Percentiles rank a stretch among this genome's conserved stretches.
These are phyloP conservation scores for Tillandsia fasciculata DNA, from an alignment of 176 grass and related monocot species.

Conservation along the genomic window DNA sequence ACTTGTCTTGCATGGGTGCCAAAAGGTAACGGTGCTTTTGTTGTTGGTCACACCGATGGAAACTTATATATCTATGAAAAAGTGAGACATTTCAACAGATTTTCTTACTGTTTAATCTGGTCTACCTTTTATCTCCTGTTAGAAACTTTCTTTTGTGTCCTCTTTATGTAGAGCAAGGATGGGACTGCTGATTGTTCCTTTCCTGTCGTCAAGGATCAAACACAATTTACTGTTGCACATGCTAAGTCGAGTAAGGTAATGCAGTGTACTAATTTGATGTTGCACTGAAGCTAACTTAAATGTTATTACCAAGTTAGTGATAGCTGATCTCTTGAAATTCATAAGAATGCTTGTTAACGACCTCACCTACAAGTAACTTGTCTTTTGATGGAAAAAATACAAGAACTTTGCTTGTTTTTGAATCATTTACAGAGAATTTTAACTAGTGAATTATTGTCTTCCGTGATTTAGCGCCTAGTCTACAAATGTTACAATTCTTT, in stretches of 20 bases:
- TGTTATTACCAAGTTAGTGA: background rate
- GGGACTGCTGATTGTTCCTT: conserved; percentile 84
- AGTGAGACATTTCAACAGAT: conserved; percentile 36
- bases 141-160: conserved; percentile 20
- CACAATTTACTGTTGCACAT: conserved; percentile 71
- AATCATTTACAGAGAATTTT: too few relatives aligned
- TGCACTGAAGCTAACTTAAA: conserved; percentile 1
- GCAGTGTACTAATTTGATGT: conserved; percentile 12
- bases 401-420: too few relatives aligned
- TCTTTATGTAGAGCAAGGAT: conserved; percentile 67
- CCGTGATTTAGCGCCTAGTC: too few relatives aligned
- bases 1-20: conserved; percentile 83
- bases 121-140: conserved; percentile 10
- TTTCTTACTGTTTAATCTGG: conserved; percentile 10
- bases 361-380: too few relatives aligned
- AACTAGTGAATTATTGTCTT: too few relatives aligned
- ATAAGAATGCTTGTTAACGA: too few relatives aligned
- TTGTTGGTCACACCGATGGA: conserved; percentile 84
- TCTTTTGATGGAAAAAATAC: too few relatives aligned
- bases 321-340: background rate
- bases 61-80: conserved; percentile 97
- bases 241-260: conserved; percentile 89
- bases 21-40: conserved; percentile 63
- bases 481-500: too few relatives aligned
- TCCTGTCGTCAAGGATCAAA: conserved; percentile 75